phyloP scores from a whole-genome alignment of 371 early-diverging fungal genomes.

The Circinella umbellata region DNA sequence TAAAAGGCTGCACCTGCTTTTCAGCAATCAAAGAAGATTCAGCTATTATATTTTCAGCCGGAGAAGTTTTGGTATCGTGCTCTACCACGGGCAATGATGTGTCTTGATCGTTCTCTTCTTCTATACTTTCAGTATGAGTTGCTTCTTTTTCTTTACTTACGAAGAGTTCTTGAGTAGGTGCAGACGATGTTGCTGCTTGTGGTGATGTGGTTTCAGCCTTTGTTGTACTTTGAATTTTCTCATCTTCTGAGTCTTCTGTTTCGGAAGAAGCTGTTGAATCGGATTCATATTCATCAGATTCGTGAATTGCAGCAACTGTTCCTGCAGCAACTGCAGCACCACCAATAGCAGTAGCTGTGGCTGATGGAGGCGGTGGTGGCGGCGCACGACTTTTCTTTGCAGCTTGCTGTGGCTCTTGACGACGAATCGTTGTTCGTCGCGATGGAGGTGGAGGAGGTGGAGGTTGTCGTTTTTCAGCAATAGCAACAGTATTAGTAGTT shows the following conservation, averaged over 20 bases:
- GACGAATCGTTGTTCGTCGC: conserved; percentile 11
- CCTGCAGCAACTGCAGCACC: not conserved
- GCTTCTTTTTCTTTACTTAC: too few relatives aligned
- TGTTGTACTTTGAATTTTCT: not conserved
- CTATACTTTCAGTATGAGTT: too few relatives aligned
- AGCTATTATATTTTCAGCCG: too few relatives aligned
- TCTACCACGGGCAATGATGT: too few relatives aligned
- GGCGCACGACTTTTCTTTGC: conserved; percentile 32
- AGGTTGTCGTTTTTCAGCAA: conserved; percentile 17
- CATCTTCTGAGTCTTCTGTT: not conserved
- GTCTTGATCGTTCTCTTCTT: too few relatives aligned
- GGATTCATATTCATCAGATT: not conserved
- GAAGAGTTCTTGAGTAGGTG: too few relatives aligned
- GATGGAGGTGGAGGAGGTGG: conserved; percentile 29
- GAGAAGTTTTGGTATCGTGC: too few relatives aligned
- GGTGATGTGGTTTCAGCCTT: not conserved
- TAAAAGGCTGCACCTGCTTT: too few relatives aligned
- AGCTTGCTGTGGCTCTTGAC: conserved; percentile 1
- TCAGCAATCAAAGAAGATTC: too few relatives aligned
- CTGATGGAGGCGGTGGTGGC: conserved; percentile 28
- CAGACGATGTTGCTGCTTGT: not conserved
- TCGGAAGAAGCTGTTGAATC: not conserved
- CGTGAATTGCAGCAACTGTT: not conserved
- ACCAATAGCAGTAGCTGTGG: conserved; percentile 3
- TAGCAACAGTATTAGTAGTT: too few relatives aligned